Conservation (phyloP, 1,284 basidiomycete species). For the Ganoderma sinense region DNA sequence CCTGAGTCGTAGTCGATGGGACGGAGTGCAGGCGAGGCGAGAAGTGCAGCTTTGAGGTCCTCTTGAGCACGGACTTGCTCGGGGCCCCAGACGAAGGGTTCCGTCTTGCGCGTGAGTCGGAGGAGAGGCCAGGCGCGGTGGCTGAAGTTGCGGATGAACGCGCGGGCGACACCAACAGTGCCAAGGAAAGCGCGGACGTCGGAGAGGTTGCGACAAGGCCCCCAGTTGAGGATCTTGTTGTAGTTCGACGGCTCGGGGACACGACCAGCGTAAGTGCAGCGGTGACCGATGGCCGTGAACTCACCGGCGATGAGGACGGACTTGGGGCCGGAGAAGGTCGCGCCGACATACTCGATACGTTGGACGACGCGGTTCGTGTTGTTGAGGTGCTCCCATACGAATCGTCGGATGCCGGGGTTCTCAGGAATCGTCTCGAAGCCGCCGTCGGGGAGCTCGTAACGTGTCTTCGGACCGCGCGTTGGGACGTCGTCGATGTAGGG, state of each 20-base stretch:
- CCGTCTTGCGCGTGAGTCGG: slow-evolving; percentile 32
- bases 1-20: no score
- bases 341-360: slow-evolving; percentile 36
- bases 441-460: slow-evolving; percentile 32
- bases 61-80: no score
- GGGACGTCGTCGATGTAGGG: slow-evolving; percentile 44
- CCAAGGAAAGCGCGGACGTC: no score
- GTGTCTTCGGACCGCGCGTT: slow-evolving; percentile 32
- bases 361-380: slow-evolving; percentile 42
- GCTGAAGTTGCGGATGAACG: slow-evolving; percentile 33
- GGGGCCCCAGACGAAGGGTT: slow-evolving; percentile 20
- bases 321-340: slow-evolving; percentile 19
- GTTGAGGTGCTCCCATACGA: slow-evolving; percentile 42
- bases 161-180: slow-evolving; percentile 28
- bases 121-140: not conserved
- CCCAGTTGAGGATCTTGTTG: slow-evolving; percentile 34
- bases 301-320: no score
- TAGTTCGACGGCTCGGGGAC: no score
- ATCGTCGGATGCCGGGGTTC: slow-evolving; percentile 42
- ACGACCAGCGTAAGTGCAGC: no score
- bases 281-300: no score
- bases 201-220: slow-evolving; percentile 22
- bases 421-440: slow-evolving; percentile 36
- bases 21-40: no score
- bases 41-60: no score